phyloP scores from a whole-genome alignment of 192 early-diverging fungal species.

The Backusella tarrabulga region DNA sequence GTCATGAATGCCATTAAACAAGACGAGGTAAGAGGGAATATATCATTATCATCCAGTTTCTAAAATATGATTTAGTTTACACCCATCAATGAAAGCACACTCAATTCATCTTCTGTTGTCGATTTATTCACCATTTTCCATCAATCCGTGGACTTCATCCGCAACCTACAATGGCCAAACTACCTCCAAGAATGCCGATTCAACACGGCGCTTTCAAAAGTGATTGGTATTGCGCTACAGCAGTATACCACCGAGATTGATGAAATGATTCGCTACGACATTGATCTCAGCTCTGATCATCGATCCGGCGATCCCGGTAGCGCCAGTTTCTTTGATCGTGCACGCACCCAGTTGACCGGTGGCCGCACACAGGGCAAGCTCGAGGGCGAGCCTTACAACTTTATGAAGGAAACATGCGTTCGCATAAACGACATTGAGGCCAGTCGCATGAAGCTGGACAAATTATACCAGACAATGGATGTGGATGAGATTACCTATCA shows the following conservation, averaged over 20 bases:
- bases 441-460: conserved; percentile 46
- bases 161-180: conserved; percentile 64
- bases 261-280: conserved; percentile 41
- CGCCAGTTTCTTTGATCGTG: conserved; percentile 20
- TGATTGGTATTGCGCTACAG: conserved; percentile 61
- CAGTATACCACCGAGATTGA: conserved; percentile 57
- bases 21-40: conserved; percentile 53
- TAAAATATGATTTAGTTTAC: conserved; percentile 40
- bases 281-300: conserved; percentile 29
- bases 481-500: conserved; percentile 50
- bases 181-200: conserved; percentile 59
- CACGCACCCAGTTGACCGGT: conserved; percentile 26
- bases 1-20: conserved; percentile 60
- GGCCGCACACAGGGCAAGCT: background rate
- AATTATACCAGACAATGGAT: conserved; percentile 56
- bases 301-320: background rate
- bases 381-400: conserved; percentile 43
- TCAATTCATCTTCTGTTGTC: conserved; percentile 75
- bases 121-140: conserved; percentile 81
- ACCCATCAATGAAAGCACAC: conserved; percentile 46
- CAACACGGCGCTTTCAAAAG: conserved; percentile 63
- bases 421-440: conserved; percentile 60
- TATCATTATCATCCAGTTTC: too few species aligned
- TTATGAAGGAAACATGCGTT: conserved; percentile 50
- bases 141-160: conserved; percentile 67